These are phyloP conservation scores for Neopestalotiopsis sp. DNA, from an alignment of 2,329 filamentous ascomycete genomes.

Conservation along the genomic window DNA sequence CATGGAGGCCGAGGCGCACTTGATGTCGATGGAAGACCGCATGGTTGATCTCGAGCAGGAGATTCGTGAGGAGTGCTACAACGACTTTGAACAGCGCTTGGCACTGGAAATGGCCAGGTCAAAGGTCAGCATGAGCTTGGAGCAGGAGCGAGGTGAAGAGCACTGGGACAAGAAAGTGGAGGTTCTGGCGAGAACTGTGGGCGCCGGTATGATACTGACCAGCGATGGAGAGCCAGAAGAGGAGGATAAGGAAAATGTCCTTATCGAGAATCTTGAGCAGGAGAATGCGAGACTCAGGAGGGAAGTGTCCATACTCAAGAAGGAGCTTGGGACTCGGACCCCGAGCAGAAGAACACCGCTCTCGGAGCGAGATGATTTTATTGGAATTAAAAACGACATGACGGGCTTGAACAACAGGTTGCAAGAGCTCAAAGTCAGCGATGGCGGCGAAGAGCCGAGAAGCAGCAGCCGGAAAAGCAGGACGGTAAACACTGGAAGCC, in stretches of 20 bases:
- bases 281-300: constrained; percentile 74
- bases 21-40: constrained; percentile 71
- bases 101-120: constrained; percentile 79
- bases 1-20: constrained; percentile 73
- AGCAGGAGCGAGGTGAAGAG: constrained; percentile 80
- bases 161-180: constrained; percentile 90
- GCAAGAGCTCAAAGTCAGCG: constrained; percentile 53
- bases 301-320: constrained; percentile 67
- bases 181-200: constrained; percentile 64
- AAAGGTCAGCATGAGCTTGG: constrained; percentile 77
- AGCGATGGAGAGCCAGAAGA: constrained; percentile 51
- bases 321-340: constrained; percentile 67
- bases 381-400: constrained; percentile 32
- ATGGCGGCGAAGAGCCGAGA: constrained; percentile 20
- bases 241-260: constrained; percentile 65
- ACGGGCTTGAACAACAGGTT: constrained; percentile 50
- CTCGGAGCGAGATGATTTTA: constrained; percentile 56
- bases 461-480: constrained; percentile 22
- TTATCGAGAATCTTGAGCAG: constrained; percentile 67
- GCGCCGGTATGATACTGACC: constrained; percentile 41
- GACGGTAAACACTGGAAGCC: constrained; percentile 44
- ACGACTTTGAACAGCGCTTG: constrained; percentile 82
- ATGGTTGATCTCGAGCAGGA: constrained; percentile 76
- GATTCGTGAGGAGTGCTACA: constrained; percentile 86
- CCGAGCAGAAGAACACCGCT: constrained; percentile 65